Percentiles rank a stretch among this genome's conserved stretches.
phyloP scores from a whole-genome alignment of 2,329 filamentous ascomycete genomes.

The Phyllachora maydis region DNA sequence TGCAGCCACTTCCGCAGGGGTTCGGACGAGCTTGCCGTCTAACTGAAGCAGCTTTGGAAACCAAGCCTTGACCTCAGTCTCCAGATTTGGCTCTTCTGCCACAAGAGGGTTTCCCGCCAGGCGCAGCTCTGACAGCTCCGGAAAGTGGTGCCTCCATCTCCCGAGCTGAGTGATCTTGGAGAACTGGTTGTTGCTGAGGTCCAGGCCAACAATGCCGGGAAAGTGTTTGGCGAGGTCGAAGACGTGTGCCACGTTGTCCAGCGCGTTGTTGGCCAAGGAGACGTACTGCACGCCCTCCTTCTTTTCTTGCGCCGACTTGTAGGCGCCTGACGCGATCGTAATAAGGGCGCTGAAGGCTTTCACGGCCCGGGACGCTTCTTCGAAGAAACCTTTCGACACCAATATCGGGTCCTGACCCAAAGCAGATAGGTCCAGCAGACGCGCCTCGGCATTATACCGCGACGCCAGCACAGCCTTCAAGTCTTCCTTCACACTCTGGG shows the following conservation, averaged over 20 bases:
- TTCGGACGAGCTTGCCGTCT: constrained; percentile 55
- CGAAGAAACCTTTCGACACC: constrained; percentile 55
- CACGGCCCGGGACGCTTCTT: constrained; percentile 44
- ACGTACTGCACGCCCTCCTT: constrained; percentile 64
- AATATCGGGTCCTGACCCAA: constrained; percentile 56
- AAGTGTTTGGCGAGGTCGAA: constrained; percentile 60
- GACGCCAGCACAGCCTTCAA: constrained; percentile 51
- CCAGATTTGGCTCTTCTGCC: constrained; percentile 34
- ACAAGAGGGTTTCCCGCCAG: constrained; percentile 60
- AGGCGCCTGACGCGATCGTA: constrained; percentile 61
- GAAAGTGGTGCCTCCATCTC: constrained; percentile 64
- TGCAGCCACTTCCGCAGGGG: constrained; percentile 43
- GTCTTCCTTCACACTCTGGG: too few relatives aligned
- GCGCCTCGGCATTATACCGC: constrained; percentile 51
- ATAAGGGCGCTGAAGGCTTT: constrained; percentile 91
- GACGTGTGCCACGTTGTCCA: constrained; percentile 52
- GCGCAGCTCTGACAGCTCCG: constrained; percentile 60
- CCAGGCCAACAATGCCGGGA: constrained; percentile 71
- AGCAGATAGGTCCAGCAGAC: constrained; percentile 66
- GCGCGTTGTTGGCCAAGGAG: constrained; percentile 60
- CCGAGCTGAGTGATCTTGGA: constrained; percentile 44
- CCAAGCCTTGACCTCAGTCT: constrained; percentile 53
- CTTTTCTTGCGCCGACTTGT: constrained; percentile 52
- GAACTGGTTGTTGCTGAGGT: constrained; percentile 71
- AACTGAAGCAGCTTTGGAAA: constrained; percentile 64